A percentile compares a stretch with the other conserved stretches of the same genome.
Conservation (phyloP, 345 rosid genomes). For the Limnanthes douglasii region DNA sequence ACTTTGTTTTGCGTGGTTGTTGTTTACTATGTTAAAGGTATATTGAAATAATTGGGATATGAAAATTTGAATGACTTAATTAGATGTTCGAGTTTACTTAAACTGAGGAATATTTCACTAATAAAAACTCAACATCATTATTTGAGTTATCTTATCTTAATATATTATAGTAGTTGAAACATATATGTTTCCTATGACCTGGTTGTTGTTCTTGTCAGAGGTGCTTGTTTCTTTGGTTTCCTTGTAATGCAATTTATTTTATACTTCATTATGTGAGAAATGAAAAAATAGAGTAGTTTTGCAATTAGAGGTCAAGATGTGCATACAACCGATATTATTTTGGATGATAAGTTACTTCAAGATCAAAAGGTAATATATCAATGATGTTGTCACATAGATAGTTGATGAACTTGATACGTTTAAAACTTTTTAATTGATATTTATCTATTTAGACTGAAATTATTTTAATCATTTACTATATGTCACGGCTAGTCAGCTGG, state of each 20-base stretch:
- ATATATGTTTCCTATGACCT: background rate
- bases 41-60: constrained; percentile 82
- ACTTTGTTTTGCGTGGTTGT: background rate
- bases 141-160: constrained; percentile 60
- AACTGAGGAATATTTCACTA: constrained; percentile 75
- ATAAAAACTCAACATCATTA: constrained; percentile 97
- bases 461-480: background rate
- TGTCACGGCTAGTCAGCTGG: background rate
- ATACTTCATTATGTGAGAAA: constrained; percentile 52
- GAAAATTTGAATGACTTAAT: constrained; percentile 82
- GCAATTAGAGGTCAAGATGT: constrained; percentile 81
- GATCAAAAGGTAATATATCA: constrained; percentile 66
- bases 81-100: constrained; percentile 68
- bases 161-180: constrained; percentile 19
- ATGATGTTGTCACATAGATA: too few relatives aligned
- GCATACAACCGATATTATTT: constrained; percentile 73
- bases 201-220: constrained; percentile 2
- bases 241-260: constrained; percentile 4
- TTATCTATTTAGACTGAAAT: background rate
- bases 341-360: constrained; percentile 65
- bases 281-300: constrained; percentile 81
- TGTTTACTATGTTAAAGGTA: constrained; percentile 61
- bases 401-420: too few relatives aligned
- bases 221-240: background rate
- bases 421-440: too few relatives aligned